A percentile compares a stretch with the other conserved stretches of the same genome.
phyloP scores from a whole-genome alignment of 805 yeast species.

The Metschnikowia reukaufii region DNA sequence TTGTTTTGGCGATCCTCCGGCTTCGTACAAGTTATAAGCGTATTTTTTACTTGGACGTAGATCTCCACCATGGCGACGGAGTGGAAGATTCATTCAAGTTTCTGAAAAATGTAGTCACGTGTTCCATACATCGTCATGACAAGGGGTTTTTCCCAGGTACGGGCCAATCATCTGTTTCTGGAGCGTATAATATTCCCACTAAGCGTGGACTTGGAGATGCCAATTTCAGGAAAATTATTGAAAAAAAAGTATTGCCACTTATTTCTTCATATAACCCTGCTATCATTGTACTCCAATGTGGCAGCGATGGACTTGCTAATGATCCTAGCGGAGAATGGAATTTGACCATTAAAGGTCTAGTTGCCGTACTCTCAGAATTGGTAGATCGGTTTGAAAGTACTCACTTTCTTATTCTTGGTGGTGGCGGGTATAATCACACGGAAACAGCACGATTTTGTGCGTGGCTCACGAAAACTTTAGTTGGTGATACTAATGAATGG shows the following conservation, averaged over 20 bases:
- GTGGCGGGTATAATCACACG: conserved; percentile 71
- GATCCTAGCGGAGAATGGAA: conserved; percentile 73
- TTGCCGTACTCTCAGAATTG: conserved; percentile 28
- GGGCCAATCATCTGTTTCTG: conserved; percentile 46
- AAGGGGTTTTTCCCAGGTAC: conserved; percentile 75
- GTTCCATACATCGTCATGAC: conserved; percentile 65
- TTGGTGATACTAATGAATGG: conserved; percentile 30
- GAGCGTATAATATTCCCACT: conserved; percentile 53
- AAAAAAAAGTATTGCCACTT: conserved; percentile 46
- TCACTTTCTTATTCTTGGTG: conserved; percentile 60
- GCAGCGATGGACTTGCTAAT: conserved; percentile 71
- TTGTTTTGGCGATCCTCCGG: conserved; percentile 54
- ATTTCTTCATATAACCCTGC: conserved; percentile 43
- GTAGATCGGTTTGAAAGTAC: background rate
- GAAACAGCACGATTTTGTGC: conserved; percentile 66
- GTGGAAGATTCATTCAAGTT: conserved; percentile 64
- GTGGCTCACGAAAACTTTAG: conserved; percentile 33
- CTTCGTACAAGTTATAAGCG: conserved; percentile 47
- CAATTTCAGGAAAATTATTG: conserved; percentile 36
- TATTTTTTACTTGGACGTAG: conserved; percentile 66
- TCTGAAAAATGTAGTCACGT: conserved; percentile 55
- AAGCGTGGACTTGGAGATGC: conserved; percentile 55
- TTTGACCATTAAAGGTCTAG: conserved; percentile 53
- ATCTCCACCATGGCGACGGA: conserved; percentile 81
- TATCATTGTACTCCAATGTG: conserved; percentile 63